These are phyloP conservation scores for Rubia occidens DNA, from an alignment of 305 asterid species.

Conservation along the genomic window DNA sequence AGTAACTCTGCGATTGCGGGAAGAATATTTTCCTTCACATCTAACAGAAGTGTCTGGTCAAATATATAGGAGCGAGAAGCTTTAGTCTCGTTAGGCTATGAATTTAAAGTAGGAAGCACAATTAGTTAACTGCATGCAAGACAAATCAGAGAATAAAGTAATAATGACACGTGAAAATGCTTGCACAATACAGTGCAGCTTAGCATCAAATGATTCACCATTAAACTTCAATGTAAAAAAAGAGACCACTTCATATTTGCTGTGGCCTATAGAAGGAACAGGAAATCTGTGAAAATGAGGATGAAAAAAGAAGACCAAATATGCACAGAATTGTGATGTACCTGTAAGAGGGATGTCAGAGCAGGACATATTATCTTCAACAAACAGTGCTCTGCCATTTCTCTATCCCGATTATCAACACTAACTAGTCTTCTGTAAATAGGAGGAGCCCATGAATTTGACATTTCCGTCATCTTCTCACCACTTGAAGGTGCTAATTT, in stretches of 20 bases:
- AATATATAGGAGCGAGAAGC: constrained; percentile 8
- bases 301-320: background rate
- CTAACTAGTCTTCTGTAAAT: constrained; percentile 71
- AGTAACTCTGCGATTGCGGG: constrained; percentile 40
- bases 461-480: constrained; percentile 46
- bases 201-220: background rate
- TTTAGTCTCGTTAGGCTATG: background rate
- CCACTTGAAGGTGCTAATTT: constrained; percentile 44
- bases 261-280: background rate
- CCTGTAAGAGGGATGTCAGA: constrained; percentile 56
- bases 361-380: constrained; percentile 55
- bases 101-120: background rate
- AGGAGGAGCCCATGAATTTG: constrained; percentile 63
- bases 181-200: background rate
- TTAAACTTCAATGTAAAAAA: background rate
- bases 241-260: background rate
- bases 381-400: constrained; percentile 69
- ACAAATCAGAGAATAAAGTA: background rate
- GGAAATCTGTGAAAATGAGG: background rate
- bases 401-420: constrained; percentile 66
- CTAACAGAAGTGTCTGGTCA: constrained; percentile 45
- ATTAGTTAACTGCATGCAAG: background rate
- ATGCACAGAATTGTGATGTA: constrained; percentile 6
- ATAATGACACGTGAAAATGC: background rate
- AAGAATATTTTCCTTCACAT: constrained; percentile 57